Conservation (phyloP, 2,329 filamentous ascomycete genomes). For the Fusarium xyrophilum region DNA sequence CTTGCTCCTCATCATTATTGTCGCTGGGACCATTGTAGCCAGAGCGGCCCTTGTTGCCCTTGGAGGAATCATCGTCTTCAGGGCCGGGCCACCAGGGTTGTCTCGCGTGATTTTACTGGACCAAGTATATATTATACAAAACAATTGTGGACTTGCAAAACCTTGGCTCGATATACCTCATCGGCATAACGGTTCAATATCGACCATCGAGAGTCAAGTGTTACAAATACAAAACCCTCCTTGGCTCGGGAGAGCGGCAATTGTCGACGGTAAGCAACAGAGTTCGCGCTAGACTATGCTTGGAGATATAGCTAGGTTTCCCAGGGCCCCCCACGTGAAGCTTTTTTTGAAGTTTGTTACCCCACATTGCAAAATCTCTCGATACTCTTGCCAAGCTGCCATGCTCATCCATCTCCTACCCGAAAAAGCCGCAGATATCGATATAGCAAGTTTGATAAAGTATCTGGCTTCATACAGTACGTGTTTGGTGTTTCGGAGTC, state of each 20-base stretch:
- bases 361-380: background rate
- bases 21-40: conserved; percentile 52
- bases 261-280: background rate
- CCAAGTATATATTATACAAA: accelerated
- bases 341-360: background rate
- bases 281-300: background rate
- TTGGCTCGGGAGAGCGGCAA: background rate
- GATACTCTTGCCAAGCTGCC: accelerated
- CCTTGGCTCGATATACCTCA: background rate
- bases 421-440: no score
- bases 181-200: background rate
- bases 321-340: no score
- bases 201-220: background rate
- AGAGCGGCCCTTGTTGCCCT: conserved; percentile 51
- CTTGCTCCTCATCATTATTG: conserved; percentile 45
- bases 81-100: conserved; percentile 20
- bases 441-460: no score
- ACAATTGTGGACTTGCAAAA: no score
- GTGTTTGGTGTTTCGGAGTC: no score
- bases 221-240: background rate
- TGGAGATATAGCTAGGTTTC: background rate
- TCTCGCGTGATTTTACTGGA: background rate
- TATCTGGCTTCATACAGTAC: no score
- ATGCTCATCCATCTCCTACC: background rate
- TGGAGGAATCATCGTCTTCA: conserved; percentile 38